phyloP scores from a whole-genome alignment of 2,329 filamentous ascomycete genomes.

The Fusarium begoniae region DNA sequence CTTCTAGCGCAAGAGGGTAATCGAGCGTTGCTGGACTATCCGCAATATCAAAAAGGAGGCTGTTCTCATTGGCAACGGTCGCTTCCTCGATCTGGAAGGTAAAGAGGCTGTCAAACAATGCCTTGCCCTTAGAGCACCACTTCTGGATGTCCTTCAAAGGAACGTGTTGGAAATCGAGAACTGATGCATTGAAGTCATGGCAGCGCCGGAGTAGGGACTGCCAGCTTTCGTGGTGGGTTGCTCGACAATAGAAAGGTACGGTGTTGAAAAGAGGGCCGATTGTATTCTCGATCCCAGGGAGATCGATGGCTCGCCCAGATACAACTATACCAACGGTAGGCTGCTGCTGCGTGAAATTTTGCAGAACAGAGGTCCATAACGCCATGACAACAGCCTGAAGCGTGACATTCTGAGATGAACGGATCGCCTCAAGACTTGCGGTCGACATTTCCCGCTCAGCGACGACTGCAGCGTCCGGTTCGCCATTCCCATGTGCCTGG shows the following conservation, averaged over 20 bases:
- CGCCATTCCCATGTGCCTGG: constrained; percentile 3
- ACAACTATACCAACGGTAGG: constrained; percentile 77
- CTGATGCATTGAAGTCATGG: constrained; percentile 74
- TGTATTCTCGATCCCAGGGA: constrained; percentile 71
- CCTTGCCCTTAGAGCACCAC: constrained; percentile 70
- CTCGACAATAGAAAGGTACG: constrained; percentile 71
- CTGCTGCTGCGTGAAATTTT: constrained; percentile 56
- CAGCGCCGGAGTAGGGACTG: constrained; percentile 67
- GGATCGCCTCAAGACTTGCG: constrained; percentile 58
- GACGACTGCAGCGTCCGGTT: not conserved
- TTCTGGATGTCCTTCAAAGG: constrained; percentile 82
- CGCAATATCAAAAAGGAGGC: constrained; percentile 62
- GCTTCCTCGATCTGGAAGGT: constrained; percentile 73
- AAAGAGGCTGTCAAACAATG: constrained; percentile 83
- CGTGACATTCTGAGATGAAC: constrained; percentile 73
- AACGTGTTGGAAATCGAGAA: constrained; percentile 76
- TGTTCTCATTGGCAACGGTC: constrained; percentile 38
- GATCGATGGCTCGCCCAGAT: constrained; percentile 78
- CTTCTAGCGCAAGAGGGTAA: constrained; percentile 82
- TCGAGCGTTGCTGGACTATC: constrained; percentile 64
- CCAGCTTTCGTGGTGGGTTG: constrained; percentile 63
- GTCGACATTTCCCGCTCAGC: constrained; percentile 48
- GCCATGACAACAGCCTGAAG: constrained; percentile 83
- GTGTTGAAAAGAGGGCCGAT: constrained; percentile 93
- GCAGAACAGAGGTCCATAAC: constrained; percentile 73